Evolutionary conservation across 176 grass and related monocot genomes (phyloP), one percentile per base, ranked within the genome.

Genomic region (Carex parvula): DNA sequence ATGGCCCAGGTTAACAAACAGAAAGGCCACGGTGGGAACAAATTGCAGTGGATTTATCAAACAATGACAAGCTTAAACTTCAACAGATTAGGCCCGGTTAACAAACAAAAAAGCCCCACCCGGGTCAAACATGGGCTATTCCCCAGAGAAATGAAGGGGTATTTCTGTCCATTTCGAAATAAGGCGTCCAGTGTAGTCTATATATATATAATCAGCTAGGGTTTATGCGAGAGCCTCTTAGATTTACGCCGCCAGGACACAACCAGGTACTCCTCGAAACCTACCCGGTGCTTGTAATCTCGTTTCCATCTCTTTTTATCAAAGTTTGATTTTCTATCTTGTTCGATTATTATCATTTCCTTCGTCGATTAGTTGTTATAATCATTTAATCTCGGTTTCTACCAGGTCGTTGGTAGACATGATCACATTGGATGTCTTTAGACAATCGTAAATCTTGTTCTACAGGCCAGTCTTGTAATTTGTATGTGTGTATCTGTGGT

Each of bases 221-320:
- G 71, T 75, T 75, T 75, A 75, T 75, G 46, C 71, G 71, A 75
- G 21, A 50, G 13, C 48, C 71, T 75, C 71, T 54, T 21, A 54
- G 71, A 75, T 75, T 75, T 30, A 75, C 71, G 71, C 71, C 46
- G 71, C 71, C 71, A 46, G 29, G n/a, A 42, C 70, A 48, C 71
- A 46, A 30, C 46, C 71, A 75, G 71, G 71, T 54, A 75, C n/a
- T 75, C 10, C 42, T 12, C 44, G 15, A 48, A 15, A 21, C 70
- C 44, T 74, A 50, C 71, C 6, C 4, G 9, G 33, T 0, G 29
- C 10, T 15, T 52, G 50, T 52, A 17, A 50, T 20, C 70, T 50
- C 18, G 9, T 48, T 73, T 50, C 41, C 1, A 72, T 72, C 17
- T 73, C 70, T 52, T 73, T 73, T 13, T 42, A 73, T 52, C 70